Evolutionary conservation across 2,329 filamentous ascomycete species (phyloP).

Genomic region (Celoporthe dispersa): DNA sequence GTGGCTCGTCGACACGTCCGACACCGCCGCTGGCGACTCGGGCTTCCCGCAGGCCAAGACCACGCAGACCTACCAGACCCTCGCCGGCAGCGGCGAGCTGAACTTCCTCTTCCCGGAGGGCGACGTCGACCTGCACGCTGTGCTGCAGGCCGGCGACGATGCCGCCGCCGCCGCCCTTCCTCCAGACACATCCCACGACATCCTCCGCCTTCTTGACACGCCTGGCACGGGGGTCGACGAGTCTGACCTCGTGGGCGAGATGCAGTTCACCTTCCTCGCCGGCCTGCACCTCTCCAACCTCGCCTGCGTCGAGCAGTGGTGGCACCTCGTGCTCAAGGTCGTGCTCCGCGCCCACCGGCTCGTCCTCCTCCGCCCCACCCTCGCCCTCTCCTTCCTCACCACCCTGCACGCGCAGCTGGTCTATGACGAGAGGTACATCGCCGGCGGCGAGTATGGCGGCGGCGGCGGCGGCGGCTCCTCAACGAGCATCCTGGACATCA

Average conservation of each 20-base stretch:
- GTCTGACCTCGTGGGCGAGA: constrained; percentile 59
- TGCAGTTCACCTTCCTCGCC: constrained; percentile 63
- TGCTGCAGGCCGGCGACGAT: constrained; percentile 27
- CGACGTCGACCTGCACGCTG: constrained; percentile 43
- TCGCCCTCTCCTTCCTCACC: constrained; percentile 53
- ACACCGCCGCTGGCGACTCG: constrained; percentile 52
- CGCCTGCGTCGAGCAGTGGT: constrained; percentile 66
- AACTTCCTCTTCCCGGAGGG: constrained; percentile 53
- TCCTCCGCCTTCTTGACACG: constrained; percentile 46
- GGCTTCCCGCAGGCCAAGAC: constrained; percentile 43
- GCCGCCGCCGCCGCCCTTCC: constrained; percentile 26
- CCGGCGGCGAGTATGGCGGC: constrained; percentile 34
- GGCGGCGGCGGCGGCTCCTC: constrained; percentile 15
- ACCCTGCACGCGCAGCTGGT: constrained; percentile 59
- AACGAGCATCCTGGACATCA: constrained; percentile 39
- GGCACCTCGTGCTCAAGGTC: constrained; percentile 56
- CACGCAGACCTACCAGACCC: constrained; percentile 36
- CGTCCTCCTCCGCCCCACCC: constrained; percentile 45
- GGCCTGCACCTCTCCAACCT: constrained; percentile 63
- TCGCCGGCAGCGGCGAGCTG: constrained; percentile 44
- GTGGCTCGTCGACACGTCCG: constrained; percentile 60
- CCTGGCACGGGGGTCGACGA: constrained; percentile 35
- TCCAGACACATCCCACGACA: constrained; percentile 53
- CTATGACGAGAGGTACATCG: constrained; percentile 55
- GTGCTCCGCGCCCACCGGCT: constrained; percentile 57